These are phyloP conservation scores for Ulota crispa DNA, from an alignment of 225 moss, liverwort and hornwort species.

Conservation along the genomic window DNA sequence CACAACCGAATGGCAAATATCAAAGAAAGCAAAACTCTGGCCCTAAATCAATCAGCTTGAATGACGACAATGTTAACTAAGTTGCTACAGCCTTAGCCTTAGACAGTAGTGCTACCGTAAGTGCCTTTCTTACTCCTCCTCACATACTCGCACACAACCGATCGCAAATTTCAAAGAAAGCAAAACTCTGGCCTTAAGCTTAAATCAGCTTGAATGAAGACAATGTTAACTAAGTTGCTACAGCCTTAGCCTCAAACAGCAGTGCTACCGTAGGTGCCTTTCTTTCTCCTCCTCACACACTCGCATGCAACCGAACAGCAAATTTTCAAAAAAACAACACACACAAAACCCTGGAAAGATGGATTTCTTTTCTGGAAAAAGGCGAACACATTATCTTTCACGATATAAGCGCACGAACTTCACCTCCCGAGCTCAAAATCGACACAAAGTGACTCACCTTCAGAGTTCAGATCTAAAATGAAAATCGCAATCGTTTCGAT, in stretches of 20 bases:
- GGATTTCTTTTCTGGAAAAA: neutral
- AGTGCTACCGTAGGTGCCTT: neutral
- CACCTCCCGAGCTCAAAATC: neutral
- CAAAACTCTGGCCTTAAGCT: neutral
- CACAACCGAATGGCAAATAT: neutral
- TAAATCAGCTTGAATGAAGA: neutral
- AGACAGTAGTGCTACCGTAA: neutral
- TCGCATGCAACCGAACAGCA: neutral
- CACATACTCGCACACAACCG: neutral
- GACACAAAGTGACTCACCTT: neutral
- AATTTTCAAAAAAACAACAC: neutral
- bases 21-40: neutral
- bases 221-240: neutral
- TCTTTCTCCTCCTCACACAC: neutral
- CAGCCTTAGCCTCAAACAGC: neutral
- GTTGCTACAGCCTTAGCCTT: too few species aligned
- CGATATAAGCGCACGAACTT: neutral
- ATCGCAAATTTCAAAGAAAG: neutral
- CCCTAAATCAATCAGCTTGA: too few species aligned
- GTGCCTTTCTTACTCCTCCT: neutral
- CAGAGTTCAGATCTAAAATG: conserved; percentile 26
- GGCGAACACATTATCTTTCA: neutral
- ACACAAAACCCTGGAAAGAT: conserved; percentile 6
- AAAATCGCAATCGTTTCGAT: neutral
- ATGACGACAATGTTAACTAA: too few species aligned